Evolutionary conservation across 1,284 basidiomycete species (phyloP), one percentile per base, ranked within the genome.

Genomic region (Grifola frondosa): DNA sequence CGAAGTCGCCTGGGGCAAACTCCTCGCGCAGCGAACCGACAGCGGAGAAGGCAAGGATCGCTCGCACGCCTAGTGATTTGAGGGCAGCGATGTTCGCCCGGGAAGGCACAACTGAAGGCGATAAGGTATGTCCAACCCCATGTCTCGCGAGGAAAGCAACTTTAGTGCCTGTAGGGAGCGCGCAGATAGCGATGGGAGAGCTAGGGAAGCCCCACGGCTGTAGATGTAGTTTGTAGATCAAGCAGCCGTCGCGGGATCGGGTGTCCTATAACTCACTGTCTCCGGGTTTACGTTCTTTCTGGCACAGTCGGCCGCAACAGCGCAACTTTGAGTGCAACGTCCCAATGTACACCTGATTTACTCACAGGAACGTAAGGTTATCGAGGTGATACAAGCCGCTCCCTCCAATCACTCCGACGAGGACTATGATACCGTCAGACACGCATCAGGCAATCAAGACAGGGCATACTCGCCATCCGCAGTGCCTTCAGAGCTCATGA

Each of bases 1-100:
- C 76, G 64, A 98, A 94, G 57, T 95, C 84, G 30, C 93, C 91
- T 0, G 91, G 91, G n/a, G 80, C 66, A 61, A 98, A 92, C 58
- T 97, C 93, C 66, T 99, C 96, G 33, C 92, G 78, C 30, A 99
- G 78, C n/a, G 90, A 94, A 26, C 96, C 96, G 31, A 99, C 96
- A 7, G 96, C 96, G 13, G 87, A 91, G 74, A 99, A 99, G 2
- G 95, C 93, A 49, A 98, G 74, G 58, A 99, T 82, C 30, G 85
- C 88, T 49, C 86, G 81, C 12, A 93, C 90, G 39, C 96, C 96
- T 51, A 99, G 75, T 39, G 81, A 84, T 71, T 98, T 98, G 56
- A 98, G 78, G 0, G 95, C 95, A 12, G 95, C 89, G 61, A 98
- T 95, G 75, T 99, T 98, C 52, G 95, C 96, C 38, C 91, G 83